A percentile compares a stretch with the other conserved stretches of the same genome.
Evolutionary conservation across 2,329 filamentous ascomycete genomes (phyloP).

Genomic region (Chalara sp.): DNA sequence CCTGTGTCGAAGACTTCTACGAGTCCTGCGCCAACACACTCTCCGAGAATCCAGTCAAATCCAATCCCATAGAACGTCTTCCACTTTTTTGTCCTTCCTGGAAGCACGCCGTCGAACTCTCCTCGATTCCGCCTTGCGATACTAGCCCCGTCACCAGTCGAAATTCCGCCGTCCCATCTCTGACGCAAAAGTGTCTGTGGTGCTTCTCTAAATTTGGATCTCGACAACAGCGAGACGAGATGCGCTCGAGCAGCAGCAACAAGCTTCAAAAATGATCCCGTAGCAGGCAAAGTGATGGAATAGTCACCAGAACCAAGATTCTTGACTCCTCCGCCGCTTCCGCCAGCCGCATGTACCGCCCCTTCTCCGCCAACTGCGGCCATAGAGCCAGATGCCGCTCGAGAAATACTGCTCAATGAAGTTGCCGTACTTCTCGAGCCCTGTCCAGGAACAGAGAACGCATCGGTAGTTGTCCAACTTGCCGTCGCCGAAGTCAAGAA

Average conservation of each 20-base stretch:
- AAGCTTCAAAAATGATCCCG: slow-evolving; percentile 61
- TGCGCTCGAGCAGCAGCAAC: slow-evolving; percentile 54
- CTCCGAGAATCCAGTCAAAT: slow-evolving; percentile 66
- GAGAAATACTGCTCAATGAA: slow-evolving; percentile 55
- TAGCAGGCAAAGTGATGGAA: slow-evolving; percentile 58
- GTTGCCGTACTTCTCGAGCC: slow-evolving; percentile 42
- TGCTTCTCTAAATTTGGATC: slow-evolving; percentile 55
- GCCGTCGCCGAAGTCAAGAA: slow-evolving; percentile 52
- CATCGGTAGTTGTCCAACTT: slow-evolving; percentile 29
- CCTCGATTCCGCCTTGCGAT: slow-evolving; percentile 45
- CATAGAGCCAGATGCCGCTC: slow-evolving; percentile 60
- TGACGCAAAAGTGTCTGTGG: slow-evolving; percentile 56
- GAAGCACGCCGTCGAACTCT: slow-evolving; percentile 49
- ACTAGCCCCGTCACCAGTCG: slow-evolving; percentile 35
- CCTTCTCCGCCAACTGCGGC: slow-evolving; percentile 64
- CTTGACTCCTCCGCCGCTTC: slow-evolving; percentile 30
- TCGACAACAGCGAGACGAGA: slow-evolving; percentile 50
- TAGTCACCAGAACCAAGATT: slow-evolving; percentile 26
- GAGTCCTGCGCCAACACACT: slow-evolving; percentile 62
- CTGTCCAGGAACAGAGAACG: slow-evolving; percentile 34
- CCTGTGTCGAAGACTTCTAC: slow-evolving; percentile 71
- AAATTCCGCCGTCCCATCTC: slow-evolving; percentile 64
- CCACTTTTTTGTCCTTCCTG: slow-evolving; percentile 62
- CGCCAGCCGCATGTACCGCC: slow-evolving; percentile 58
- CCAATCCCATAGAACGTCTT: slow-evolving; percentile 60